Conservation (phyloP, 1,139 yeast species). For the Debaryomyces nepalensis region DNA sequence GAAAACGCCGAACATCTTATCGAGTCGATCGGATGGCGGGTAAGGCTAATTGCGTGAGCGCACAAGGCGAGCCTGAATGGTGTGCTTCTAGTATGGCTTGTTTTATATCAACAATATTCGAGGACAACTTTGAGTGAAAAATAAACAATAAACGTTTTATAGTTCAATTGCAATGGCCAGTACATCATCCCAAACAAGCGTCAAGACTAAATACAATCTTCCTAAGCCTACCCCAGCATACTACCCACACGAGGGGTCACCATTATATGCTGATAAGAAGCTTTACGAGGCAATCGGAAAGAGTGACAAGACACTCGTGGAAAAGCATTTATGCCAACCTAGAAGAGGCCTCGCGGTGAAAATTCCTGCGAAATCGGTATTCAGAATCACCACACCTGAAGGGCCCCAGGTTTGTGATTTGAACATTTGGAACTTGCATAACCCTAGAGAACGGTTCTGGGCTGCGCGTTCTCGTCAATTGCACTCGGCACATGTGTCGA, state of each 20-base stretch:
- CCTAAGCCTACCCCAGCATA: conserved; percentile 61
- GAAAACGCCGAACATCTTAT: too few relatives aligned
- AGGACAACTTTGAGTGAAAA: too few relatives aligned
- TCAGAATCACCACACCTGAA: conserved; percentile 64
- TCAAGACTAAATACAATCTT: conserved; percentile 44
- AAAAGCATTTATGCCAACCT: conserved; percentile 49
- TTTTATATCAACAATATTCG: too few relatives aligned
- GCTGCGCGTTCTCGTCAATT: conserved; percentile 71
- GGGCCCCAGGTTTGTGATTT: conserved; percentile 76
- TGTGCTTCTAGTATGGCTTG: too few relatives aligned
- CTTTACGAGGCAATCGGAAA: conserved; percentile 51
- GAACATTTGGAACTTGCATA: conserved; percentile 64
- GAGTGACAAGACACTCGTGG: conserved; percentile 43
- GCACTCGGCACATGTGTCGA: conserved; percentile 68
- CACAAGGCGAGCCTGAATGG: too few relatives aligned
- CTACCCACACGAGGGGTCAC: conserved; percentile 59
- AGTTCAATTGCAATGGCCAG: neutral
- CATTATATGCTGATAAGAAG: conserved; percentile 52
- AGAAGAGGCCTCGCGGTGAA: conserved; percentile 64
- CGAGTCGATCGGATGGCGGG: too few relatives aligned
- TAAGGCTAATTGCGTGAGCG: too few relatives aligned
- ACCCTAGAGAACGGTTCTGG: conserved; percentile 70
- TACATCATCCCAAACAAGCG: conserved; percentile 43
- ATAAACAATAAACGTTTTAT: too few relatives aligned
- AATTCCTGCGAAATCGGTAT: conserved; percentile 61